phyloP scores from a whole-genome alignment of 2,329 filamentous ascomycete genomes.

The Shiraia bambusicola region DNA sequence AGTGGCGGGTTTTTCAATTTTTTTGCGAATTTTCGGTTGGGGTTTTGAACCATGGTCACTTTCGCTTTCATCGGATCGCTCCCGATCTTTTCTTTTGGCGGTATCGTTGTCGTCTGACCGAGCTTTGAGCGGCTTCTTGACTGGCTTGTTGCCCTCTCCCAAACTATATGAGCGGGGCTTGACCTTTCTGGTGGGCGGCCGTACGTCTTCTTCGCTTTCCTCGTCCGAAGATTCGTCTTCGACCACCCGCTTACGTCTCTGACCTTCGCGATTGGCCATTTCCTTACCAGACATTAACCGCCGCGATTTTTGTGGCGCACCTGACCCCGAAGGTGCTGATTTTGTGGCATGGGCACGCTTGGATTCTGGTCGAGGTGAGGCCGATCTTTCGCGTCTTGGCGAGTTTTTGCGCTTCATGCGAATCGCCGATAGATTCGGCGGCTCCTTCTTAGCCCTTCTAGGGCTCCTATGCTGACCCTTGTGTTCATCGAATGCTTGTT shows the following conservation, averaged over 20 bases:
- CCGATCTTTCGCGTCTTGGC: constrained; percentile 37
- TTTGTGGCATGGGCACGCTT: constrained; percentile 32
- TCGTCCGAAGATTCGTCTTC: constrained; percentile 40
- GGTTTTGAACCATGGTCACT: constrained; percentile 28
- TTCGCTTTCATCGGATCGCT: constrained; percentile 35
- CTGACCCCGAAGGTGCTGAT: constrained; percentile 13
- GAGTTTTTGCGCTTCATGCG: constrained; percentile 38
- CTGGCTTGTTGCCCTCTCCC: constrained; percentile 36
- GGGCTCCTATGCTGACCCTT: constrained; percentile 36
- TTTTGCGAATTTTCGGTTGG: constrained; percentile 30
- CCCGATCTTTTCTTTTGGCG: constrained; percentile 24
- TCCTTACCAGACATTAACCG: constrained; percentile 41
- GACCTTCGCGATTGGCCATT: constrained; percentile 38
- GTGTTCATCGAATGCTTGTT: constrained; percentile 68
- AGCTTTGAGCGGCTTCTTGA: constrained; percentile 35
- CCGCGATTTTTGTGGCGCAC: constrained; percentile 35
- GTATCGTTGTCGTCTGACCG: constrained; percentile 35
- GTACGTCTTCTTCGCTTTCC: constrained; percentile 42
- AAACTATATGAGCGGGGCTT: constrained; percentile 40
- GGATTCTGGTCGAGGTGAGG: constrained; percentile 33
- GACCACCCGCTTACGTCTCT: constrained; percentile 36
- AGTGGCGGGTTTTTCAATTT: constrained; percentile 25
- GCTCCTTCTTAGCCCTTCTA: constrained; percentile 37
- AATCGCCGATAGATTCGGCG: constrained; percentile 25
- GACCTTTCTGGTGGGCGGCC: constrained; percentile 36